Evolutionary conservation across 805 yeast genomes (phyloP).

Genomic region (Kuraishia piskuri): DNA sequence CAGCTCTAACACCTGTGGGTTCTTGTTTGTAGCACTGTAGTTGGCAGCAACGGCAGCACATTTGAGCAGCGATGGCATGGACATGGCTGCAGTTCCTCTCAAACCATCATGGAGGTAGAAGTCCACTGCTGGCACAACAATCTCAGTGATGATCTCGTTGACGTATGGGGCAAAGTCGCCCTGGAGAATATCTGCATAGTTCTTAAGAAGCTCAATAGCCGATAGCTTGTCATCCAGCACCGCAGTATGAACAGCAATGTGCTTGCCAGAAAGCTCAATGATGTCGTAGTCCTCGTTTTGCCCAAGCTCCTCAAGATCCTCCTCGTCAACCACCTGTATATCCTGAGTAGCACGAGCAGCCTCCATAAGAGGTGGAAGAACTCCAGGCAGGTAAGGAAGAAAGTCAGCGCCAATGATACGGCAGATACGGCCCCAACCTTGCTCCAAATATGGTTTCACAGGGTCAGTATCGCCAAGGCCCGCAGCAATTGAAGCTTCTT

Average conservation of each 20-base stretch:
- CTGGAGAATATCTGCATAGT: slow-evolving; percentile 78
- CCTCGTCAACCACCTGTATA: slow-evolving; percentile 81
- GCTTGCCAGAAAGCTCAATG: slow-evolving; percentile 82
- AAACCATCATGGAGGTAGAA: slow-evolving; percentile 93
- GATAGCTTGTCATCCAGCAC: slow-evolving; percentile 88
- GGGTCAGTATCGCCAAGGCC: slow-evolving; percentile 71
- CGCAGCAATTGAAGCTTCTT: slow-evolving; percentile 34
- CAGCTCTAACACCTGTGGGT: slow-evolving; percentile 52
- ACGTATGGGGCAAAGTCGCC: slow-evolving; percentile 81
- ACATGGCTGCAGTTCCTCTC: slow-evolving; percentile 80
- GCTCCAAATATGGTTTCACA: slow-evolving; percentile 76
- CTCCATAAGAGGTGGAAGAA: slow-evolving; percentile 79
- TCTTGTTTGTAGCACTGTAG: slow-evolving; percentile 35
- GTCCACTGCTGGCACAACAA: slow-evolving; percentile 81
- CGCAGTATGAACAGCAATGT: slow-evolving; percentile 91
- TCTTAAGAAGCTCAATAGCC: slow-evolving; percentile 81
- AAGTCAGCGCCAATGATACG: slow-evolving; percentile 79
- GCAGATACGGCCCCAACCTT: slow-evolving; percentile 95
- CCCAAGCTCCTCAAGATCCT: slow-evolving; percentile 71
- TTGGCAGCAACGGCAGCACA: slow-evolving; percentile 51
- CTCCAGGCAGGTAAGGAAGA: slow-evolving; percentile 72
- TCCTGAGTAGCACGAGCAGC: slow-evolving; percentile 90
- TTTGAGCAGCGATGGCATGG: slow-evolving; percentile 68
- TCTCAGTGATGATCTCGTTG: slow-evolving; percentile 63
- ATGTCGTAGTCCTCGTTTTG: slow-evolving; percentile 95